Evolutionary conservation across 2,329 filamentous ascomycete genomes (phyloP).

Genomic region (Didymosphaeria variabile): DNA sequence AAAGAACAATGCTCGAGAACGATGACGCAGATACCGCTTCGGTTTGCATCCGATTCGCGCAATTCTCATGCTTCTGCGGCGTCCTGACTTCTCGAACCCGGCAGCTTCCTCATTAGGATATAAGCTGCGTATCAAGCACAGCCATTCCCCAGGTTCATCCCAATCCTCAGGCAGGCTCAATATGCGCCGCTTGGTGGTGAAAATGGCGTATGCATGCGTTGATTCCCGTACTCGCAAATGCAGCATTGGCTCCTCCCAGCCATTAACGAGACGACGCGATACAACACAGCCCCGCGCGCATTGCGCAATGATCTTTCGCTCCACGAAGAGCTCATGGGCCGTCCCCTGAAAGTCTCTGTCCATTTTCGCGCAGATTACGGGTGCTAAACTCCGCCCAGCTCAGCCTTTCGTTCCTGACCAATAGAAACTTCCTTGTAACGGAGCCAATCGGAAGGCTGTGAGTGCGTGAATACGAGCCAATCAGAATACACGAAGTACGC

Average conservation of each 20-base stretch:
- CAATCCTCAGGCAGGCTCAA: background rate
- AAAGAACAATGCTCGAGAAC: slow-evolving; percentile 1
- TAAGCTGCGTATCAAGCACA: background rate
- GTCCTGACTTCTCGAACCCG: too few species aligned
- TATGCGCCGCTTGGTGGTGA: background rate
- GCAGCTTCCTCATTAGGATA: background rate
- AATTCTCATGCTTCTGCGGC: too few species aligned
- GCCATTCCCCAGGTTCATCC: background rate
- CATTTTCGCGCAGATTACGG: background rate
- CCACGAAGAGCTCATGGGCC: background rate
- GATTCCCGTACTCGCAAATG: background rate
- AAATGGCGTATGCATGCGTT: background rate
- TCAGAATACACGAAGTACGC: background rate
- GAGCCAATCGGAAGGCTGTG: background rate
- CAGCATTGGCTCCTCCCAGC: background rate
- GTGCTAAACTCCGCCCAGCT: background rate
- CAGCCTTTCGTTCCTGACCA: background rate
- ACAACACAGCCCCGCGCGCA: background rate
- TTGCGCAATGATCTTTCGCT: background rate
- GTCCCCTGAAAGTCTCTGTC: too few species aligned
- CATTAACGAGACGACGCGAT: background rate
- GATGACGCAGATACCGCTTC: background rate
- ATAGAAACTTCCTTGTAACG: background rate
- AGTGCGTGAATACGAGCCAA: background rate
- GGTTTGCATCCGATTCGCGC: background rate